Percentiles rank a stretch among this genome's conserved stretches.
phyloP scores from a whole-genome alignment of 2,329 filamentous ascomycete genomes.

The Raffaelea ambrosiae region DNA sequence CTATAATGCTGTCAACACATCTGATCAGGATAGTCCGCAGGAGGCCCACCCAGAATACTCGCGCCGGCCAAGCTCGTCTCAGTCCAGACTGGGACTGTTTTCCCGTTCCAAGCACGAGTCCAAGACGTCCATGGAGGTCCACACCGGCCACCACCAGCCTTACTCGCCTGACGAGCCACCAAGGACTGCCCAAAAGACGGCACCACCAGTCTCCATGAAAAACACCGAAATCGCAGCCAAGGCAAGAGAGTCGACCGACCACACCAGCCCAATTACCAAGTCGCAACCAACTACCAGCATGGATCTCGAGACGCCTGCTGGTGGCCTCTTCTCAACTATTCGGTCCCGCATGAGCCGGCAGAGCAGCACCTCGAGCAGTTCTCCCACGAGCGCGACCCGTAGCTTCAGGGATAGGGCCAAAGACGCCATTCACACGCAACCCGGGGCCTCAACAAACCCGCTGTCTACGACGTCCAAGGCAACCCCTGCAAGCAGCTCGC shows the following conservation, averaged over 20 bases:
- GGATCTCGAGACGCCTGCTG: background rate
- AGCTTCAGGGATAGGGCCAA: slow-evolving; percentile 12
- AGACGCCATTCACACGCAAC: slow-evolving; percentile 5
- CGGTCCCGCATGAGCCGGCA: slow-evolving; percentile 12
- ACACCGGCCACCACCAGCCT: too few relatives aligned
- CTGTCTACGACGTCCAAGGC: too few relatives aligned
- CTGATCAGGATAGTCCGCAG: background rate
- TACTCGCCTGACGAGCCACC: background rate
- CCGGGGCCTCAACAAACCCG: too few relatives aligned
- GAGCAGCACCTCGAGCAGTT: slow-evolving; percentile 8
- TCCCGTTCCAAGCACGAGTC: background rate
- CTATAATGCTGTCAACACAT: background rate
- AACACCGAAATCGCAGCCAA: background rate
- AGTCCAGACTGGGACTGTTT: background rate
- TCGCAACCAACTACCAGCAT: background rate
- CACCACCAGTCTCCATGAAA: background rate
- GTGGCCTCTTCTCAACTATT: slow-evolving; percentile 10
- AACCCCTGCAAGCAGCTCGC: background rate
- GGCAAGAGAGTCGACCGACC: background rate
- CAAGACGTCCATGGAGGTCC: background rate
- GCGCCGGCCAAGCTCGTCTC: slow-evolving; percentile 4
- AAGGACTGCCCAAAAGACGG: background rate
- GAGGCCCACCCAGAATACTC: background rate
- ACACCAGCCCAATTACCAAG: slow-evolving; percentile 5
- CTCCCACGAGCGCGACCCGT: background rate